These are phyloP conservation scores for Marsdenia floribunda DNA, from an alignment of 257 asterid species.

Conservation along the genomic window DNA sequence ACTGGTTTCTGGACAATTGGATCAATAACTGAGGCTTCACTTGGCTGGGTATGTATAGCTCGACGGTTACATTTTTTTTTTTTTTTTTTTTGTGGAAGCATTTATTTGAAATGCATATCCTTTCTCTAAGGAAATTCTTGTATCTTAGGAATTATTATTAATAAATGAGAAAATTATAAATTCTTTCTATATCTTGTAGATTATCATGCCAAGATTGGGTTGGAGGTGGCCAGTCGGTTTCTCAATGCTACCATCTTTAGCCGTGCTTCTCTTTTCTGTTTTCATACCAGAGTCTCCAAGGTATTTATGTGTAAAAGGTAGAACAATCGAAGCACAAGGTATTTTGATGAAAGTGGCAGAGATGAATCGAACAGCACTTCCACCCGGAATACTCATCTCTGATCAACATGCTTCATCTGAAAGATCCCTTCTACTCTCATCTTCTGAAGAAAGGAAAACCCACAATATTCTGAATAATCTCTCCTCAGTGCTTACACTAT, in stretches of 20 bases:
- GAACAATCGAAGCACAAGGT: neutral
- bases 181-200: constrained; percentile 21
- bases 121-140: no score
- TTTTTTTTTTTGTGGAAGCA: no score
- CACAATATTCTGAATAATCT: constrained; percentile 12
- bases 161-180: no score
- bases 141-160: no score
- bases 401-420: neutral
- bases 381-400: neutral
- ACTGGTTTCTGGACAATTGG: neutral
- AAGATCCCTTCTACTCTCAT: neutral
- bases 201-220: constrained; percentile 54
- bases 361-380: neutral
- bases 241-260: constrained; percentile 53
- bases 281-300: constrained; percentile 62
- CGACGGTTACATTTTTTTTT: no score
- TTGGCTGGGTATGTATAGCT: neutral
- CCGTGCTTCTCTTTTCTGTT: constrained; percentile 40
- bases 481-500: constrained; percentile 30
- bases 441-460: neutral
- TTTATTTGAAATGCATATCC: no score
- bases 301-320: constrained; percentile 40
- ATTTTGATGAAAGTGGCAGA: neutral
- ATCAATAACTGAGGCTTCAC: neutral
- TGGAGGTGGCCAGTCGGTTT: constrained; percentile 77